Evolutionary conservation across 2,329 filamentous ascomycete species (phyloP).

Genomic region (Arthrobotrys iridis): DNA sequence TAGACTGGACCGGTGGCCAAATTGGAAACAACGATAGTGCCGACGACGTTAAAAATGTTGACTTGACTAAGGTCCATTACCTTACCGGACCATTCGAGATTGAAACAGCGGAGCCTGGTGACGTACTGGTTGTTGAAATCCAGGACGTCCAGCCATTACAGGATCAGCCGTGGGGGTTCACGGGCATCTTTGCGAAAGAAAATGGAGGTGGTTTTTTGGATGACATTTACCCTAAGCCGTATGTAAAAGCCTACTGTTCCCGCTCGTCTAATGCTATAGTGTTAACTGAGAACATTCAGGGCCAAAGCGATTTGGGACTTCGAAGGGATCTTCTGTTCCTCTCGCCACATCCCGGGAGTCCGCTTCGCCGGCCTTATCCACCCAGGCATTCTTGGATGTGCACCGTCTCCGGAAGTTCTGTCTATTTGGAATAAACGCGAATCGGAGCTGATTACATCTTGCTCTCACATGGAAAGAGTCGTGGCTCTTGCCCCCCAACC

Average conservation of each 20-base stretch:
- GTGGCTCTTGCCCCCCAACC: conserved; percentile 82
- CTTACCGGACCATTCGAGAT: conserved; percentile 89
- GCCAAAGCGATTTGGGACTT: conserved; percentile 82
- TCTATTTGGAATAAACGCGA: conserved; percentile 86
- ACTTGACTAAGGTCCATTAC: conserved; percentile 86
- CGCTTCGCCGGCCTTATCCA: conserved; percentile 90
- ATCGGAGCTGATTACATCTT: conserved; percentile 77
- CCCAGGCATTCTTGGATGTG: conserved; percentile 89
- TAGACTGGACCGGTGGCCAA: conserved; percentile 83
- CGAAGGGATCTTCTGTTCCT: conserved; percentile 81
- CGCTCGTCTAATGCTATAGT: conserved; percentile 68
- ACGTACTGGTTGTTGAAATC: conserved; percentile 86
- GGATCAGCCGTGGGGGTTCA: conserved; percentile 89
- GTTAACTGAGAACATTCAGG: conserved; percentile 63
- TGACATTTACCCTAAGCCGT: conserved; percentile 85
- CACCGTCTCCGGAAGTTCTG: conserved; percentile 80
- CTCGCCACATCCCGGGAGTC: conserved; percentile 85
- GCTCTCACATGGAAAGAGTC: conserved; percentile 72
- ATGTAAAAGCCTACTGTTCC: conserved; percentile 59
- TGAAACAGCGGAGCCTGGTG: conserved; percentile 82
- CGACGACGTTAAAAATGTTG: conserved; percentile 86
- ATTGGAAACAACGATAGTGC: conserved; percentile 89
- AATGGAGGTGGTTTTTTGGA: conserved; percentile 92
- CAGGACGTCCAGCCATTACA: conserved; percentile 91
- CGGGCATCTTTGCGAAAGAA: conserved; percentile 78